Conservation (phyloP, 2,329 filamentous ascomycete species). For the Emericellopsis cladophorae region DNA sequence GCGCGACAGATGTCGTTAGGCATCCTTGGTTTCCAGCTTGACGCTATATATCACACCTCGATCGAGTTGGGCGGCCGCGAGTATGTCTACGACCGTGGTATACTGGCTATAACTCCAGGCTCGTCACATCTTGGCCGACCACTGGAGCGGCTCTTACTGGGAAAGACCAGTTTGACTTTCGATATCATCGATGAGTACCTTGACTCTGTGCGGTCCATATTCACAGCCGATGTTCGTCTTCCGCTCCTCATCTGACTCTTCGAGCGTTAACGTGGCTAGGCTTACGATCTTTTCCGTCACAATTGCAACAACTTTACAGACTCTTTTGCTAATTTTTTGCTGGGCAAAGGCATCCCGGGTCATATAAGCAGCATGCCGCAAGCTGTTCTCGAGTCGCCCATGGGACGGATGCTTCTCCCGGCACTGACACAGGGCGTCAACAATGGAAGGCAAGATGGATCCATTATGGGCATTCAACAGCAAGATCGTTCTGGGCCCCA, state of each 20-base stretch:
- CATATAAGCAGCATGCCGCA: slow-evolving; percentile 79
- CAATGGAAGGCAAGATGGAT: slow-evolving; percentile 34
- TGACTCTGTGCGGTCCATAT: slow-evolving; percentile 69
- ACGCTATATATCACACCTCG: slow-evolving; percentile 91
- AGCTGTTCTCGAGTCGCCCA: slow-evolving; percentile 72
- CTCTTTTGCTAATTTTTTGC: slow-evolving; percentile 77
- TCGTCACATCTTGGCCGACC: slow-evolving; percentile 78
- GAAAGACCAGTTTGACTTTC: slow-evolving; percentile 63
- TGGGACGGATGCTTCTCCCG: slow-evolving; percentile 78
- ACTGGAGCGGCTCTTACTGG: slow-evolving; percentile 63
- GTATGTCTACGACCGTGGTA: slow-evolving; percentile 81
- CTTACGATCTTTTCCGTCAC: slow-evolving; percentile 79
- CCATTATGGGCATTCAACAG: slow-evolving; percentile 16
- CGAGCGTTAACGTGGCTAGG: slow-evolving; percentile 27
- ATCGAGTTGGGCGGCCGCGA: slow-evolving; percentile 76
- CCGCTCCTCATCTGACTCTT: not conserved
- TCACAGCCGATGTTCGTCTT: slow-evolving; percentile 56
- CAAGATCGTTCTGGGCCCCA: not conserved
- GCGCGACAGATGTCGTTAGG: slow-evolving; percentile 42
- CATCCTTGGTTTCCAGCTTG: slow-evolving; percentile 50
- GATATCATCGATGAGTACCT: slow-evolving; percentile 81
- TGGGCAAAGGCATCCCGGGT: slow-evolving; percentile 78
- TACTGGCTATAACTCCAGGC: slow-evolving; percentile 70
- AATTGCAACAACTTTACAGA: slow-evolving; percentile 99
- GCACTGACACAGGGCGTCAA: slow-evolving; percentile 44